These are phyloP conservation scores for Triangularia setosa DNA, from an alignment of 2,329 filamentous ascomycete genomes.

Conservation along the genomic window DNA sequence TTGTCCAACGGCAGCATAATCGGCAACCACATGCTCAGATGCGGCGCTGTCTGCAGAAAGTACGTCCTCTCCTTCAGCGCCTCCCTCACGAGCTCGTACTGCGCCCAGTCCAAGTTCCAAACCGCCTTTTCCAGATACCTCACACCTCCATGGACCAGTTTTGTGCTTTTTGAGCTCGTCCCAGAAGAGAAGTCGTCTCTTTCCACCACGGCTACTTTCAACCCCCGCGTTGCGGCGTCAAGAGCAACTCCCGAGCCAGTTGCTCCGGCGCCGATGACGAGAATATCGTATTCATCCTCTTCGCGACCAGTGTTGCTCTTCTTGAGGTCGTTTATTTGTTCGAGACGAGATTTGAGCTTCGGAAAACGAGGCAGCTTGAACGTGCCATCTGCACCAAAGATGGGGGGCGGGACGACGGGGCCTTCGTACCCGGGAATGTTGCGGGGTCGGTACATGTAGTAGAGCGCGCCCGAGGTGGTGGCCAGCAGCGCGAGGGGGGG, in stretches of 20 bases:
- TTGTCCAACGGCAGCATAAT: constrained; percentile 79
- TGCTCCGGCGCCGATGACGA: constrained; percentile 75
- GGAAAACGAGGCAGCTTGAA: constrained; percentile 66
- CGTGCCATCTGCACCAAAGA: constrained; percentile 63
- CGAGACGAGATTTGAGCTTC: constrained; percentile 55
- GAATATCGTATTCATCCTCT: constrained; percentile 64
- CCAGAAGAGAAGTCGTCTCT: constrained; percentile 78
- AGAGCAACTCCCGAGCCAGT: constrained; percentile 78
- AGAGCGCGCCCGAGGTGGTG: constrained; percentile 43
- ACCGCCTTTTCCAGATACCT: constrained; percentile 83
- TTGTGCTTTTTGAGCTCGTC: constrained; percentile 83
- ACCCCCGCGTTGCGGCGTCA: constrained; percentile 72
- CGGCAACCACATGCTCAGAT: constrained; percentile 75
- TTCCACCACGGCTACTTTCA: constrained; percentile 78
- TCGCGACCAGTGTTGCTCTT: constrained; percentile 36
- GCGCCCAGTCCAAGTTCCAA: constrained; percentile 79
- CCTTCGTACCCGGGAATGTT: constrained; percentile 68
- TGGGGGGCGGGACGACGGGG: constrained; percentile 65
- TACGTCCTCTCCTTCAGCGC: constrained; percentile 78
- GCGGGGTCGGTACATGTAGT: constrained; percentile 61
- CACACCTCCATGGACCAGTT: constrained; percentile 80
- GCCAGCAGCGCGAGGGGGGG: constrained; percentile 40
- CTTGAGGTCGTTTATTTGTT: constrained; percentile 61
- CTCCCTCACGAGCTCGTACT: constrained; percentile 77
- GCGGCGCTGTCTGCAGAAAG: constrained; percentile 77